Evolutionary conservation across 768 basidiomycete genomes (phyloP).

Genomic region (Xerocomus spinulosus): DNA sequence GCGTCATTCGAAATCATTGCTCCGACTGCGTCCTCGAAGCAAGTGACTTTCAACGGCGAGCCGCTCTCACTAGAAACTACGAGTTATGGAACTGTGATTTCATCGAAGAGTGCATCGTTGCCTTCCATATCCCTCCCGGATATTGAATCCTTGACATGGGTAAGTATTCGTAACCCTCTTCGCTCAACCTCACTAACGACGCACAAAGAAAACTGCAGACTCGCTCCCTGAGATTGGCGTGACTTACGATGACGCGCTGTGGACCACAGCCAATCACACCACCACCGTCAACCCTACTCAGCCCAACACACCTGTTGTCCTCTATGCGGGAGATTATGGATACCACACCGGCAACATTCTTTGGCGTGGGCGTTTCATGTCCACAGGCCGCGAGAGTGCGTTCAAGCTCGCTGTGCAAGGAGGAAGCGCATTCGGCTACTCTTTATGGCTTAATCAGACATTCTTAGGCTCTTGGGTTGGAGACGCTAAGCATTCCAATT

Average conservation of each 20-base stretch:
- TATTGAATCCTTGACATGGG: constrained; percentile 21
- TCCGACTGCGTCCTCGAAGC: constrained; percentile 35
- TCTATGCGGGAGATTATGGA: constrained; percentile 48
- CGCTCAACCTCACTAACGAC: constrained; percentile 1
- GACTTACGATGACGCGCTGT: constrained; percentile 38
- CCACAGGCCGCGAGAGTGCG: constrained; percentile 42
- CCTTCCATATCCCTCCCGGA: constrained; percentile 17
- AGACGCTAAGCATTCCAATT: constrained; percentile 10
- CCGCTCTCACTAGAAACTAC: constrained; percentile 33
- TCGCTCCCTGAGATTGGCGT: constrained; percentile 36
- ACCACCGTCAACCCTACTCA: constrained; percentile 40
- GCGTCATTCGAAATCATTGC: constrained; percentile 45
- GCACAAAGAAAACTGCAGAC: constrained; percentile 19
- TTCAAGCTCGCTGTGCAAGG: constrained; percentile 40
- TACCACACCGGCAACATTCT: constrained; percentile 50
- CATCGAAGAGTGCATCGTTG: constrained; percentile 10
- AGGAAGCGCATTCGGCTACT: constrained; percentile 46
- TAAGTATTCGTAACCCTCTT: not conserved
- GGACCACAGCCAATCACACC: constrained; percentile 41
- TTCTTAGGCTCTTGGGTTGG: constrained; percentile 42
- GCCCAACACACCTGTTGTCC: constrained; percentile 37
- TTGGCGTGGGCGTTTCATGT: constrained; percentile 49
- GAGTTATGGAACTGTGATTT: constrained; percentile 38
- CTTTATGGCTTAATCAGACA: constrained; percentile 44
- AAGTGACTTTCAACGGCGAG: constrained; percentile 42